Evolutionary conservation across 176 grass and related monocot species (phyloP), one percentile per base, ranked within the genome.

Genomic region (Paspalum vaginatum): DNA sequence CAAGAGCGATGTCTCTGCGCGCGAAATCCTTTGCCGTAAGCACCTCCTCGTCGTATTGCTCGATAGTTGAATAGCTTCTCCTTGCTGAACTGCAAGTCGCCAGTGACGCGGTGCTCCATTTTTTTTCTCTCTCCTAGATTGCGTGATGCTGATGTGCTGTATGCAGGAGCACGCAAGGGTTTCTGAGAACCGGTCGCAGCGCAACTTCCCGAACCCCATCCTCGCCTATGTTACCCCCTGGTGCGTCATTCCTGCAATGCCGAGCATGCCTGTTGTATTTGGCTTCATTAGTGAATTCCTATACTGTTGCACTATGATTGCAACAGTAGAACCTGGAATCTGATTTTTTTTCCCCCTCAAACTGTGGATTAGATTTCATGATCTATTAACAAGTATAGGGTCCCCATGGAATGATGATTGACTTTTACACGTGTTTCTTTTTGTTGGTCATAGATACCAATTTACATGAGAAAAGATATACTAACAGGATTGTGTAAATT

Each of bases 171-270:
- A 92, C 73, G 38, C 80, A 13, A 89, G 50, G 80, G 38, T 89
- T 61, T 94, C 86, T 0, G 78, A 83, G 64, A 98, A 95, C 38
- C 64, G 55, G 24, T 98, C 90, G 12, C 86, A 27, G 67, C 92
- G 86, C 62, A 86, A 91, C 50, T 98, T 98, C 58, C 55, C 39
- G 44, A 98, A 95, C 68, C 90, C 89, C 3, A 79, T 98, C 70
- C 76, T 98, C 20, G 90, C 95, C 56, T 95, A 98, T 59, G 88
- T 98, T 24, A 98, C 92, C 75, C 90, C 92, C 61, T 98, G 95
- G 92, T 94, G 52, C 63, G 73, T 58, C 61, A 24, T 62, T 66
- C 53, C 53, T 68, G 16, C 73, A 22, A 56, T 54, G 64, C 0
- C 0, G 56, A 43, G 9, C 47, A 45, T 24, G 46, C 0, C 52